Percentiles rank a stretch among this genome's conserved stretches.
These are phyloP conservation scores for Vickermania ingenoplastis DNA, from an alignment of 208 protist species.

Conservation along the genomic window DNA sequence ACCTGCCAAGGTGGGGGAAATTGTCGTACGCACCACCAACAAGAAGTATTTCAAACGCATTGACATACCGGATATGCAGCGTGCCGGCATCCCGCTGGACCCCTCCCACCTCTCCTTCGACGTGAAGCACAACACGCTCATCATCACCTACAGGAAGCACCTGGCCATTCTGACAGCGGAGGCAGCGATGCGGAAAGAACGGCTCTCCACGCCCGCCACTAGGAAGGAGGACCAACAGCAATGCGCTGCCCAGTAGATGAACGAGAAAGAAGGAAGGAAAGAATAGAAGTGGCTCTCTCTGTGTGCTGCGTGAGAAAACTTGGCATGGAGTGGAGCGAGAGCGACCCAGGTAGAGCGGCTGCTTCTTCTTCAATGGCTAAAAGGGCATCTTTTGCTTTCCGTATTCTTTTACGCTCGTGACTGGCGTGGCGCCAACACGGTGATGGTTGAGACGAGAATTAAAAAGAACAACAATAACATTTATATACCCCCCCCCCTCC, in stretches of 20 bases:
- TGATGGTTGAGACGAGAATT: no score
- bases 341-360: no score
- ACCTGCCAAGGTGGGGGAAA: conserved; percentile 37
- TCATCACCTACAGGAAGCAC: conserved; percentile 89
- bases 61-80: conserved; percentile 73
- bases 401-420: no score
- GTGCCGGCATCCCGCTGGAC: conserved; percentile 51
- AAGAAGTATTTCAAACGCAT: conserved; percentile 94
- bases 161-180: conserved; percentile 64
- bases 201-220: conserved; percentile 55
- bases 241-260: conserved; percentile 57
- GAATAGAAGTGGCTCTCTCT: no score
- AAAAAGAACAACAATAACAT: no score
- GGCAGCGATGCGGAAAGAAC: conserved; percentile 61
- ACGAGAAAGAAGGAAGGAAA: neutral
- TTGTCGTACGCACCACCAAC: conserved; percentile 93
- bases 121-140: conserved; percentile 89
- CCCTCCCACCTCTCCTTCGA: conserved; percentile 52
- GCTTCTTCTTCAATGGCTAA: no score
- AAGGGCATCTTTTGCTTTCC: no score
- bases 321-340: no score
- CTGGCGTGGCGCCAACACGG: no score
- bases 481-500: no score
- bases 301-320: no score
- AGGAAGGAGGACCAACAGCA: conserved; percentile 34